These are phyloP conservation scores for Mycena amicta DNA, from an alignment of 768 basidiomycete species.

Conservation along the genomic window DNA sequence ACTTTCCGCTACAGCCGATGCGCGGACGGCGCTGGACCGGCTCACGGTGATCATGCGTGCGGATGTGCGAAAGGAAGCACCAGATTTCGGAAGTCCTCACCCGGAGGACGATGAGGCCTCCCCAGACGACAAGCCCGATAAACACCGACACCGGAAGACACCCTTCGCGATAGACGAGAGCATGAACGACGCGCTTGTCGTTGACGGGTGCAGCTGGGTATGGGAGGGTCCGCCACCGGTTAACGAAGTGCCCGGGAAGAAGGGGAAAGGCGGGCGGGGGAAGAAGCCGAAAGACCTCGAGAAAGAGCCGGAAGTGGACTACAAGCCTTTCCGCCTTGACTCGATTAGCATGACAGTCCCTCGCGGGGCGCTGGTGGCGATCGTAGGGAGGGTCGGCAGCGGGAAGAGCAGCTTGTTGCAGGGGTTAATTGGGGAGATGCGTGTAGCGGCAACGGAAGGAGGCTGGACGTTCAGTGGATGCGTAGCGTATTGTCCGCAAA, in stretches of 20 bases:
- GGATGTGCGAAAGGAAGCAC: constrained; percentile 44
- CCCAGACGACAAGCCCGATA: constrained; percentile 13
- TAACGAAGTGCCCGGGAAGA: neutral
- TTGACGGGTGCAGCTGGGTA: neutral
- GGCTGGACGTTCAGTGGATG: constrained; percentile 58
- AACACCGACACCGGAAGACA: neutral
- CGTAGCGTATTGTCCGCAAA: constrained; percentile 72
- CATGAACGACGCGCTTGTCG: neutral
- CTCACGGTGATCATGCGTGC: constrained; percentile 57
- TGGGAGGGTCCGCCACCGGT: neutral
- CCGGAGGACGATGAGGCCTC: neutral
- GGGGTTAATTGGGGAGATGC: constrained; percentile 78
- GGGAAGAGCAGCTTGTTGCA: constrained; percentile 66
- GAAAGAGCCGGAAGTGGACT: constrained; percentile 11
- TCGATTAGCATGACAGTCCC: constrained; percentile 55
- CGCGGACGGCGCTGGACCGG: constrained; percentile 60
- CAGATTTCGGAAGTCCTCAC: constrained; percentile 27
- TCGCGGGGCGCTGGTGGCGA: constrained; percentile 58
- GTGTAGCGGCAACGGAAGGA: constrained; percentile 43
- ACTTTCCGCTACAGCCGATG: constrained; percentile 67
- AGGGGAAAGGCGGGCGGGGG: neutral
- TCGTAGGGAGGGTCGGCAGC: constrained; percentile 71
- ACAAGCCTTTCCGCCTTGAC: constrained; percentile 50
- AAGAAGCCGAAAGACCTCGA: constrained; percentile 7
- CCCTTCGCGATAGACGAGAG: neutral